Conservation (phyloP, 371 early-diverging fungal species). For the Mortierella sp. region DNA sequence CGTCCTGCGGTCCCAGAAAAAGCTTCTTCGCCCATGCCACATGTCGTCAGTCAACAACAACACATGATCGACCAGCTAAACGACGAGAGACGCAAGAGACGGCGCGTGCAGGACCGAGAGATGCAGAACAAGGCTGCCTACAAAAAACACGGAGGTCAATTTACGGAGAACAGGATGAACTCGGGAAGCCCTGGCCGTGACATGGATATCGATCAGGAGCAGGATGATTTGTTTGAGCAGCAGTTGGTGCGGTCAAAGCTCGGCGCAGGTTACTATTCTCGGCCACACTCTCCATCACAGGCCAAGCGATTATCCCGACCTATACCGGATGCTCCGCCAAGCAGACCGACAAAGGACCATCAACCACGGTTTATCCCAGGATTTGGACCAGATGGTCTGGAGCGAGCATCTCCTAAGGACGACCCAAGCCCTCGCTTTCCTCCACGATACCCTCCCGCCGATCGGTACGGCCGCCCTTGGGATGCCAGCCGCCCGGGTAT, state of each 20-base stretch:
- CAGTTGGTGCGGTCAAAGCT: neutral
- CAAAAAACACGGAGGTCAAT: slow-evolving; percentile 13
- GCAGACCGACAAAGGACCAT: slow-evolving; percentile 12
- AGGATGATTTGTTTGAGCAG: neutral
- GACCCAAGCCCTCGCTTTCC: neutral
- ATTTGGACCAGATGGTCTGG: slow-evolving; percentile 38
- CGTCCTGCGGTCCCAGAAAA: neutral
- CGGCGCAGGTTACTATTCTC: neutral
- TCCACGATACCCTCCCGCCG: slow-evolving; percentile 9
- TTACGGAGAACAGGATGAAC: neutral
- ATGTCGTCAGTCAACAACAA: slow-evolving; percentile 30
- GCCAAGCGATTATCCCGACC: neutral
- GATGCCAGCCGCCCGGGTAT: slow-evolving; percentile 10
- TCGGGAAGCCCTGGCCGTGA: slow-evolving; percentile 4
- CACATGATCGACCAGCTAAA: slow-evolving; percentile 43
- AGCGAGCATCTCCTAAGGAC: slow-evolving; percentile 1
- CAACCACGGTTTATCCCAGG: slow-evolving; percentile 53
- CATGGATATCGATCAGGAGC: slow-evolving; percentile 28
- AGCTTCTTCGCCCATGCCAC: neutral
- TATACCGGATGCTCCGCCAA: neutral
- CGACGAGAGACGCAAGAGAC: slow-evolving; percentile 35
- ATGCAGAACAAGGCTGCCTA: slow-evolving; percentile 25
- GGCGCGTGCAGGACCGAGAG: slow-evolving; percentile 45
- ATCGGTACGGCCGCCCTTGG: slow-evolving; percentile 22
- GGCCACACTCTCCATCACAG: slow-evolving; percentile 13